phyloP scores from a whole-genome alignment of 1,284 basidiomycete genomes.

The Apiotrichum siamense region DNA sequence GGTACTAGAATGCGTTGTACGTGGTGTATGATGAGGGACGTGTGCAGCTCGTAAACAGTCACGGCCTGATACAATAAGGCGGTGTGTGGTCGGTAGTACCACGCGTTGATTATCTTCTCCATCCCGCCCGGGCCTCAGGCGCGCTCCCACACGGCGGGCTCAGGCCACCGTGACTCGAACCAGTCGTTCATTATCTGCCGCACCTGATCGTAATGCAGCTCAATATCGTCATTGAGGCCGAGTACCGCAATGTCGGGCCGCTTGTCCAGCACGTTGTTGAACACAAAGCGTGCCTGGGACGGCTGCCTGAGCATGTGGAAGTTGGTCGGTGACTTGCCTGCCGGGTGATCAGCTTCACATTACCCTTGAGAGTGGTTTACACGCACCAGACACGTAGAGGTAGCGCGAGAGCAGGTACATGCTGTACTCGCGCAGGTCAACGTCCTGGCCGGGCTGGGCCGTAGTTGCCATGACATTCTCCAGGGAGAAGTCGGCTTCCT shows the following conservation, averaged over 20 bases:
- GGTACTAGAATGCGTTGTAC: no score
- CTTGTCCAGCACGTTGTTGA: slow-evolving; percentile 24
- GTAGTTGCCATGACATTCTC: slow-evolving; percentile 41
- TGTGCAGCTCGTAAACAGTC: no score
- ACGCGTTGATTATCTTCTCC: no score
- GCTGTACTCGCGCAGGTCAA: slow-evolving; percentile 47
- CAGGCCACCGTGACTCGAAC: slow-evolving; percentile 40
- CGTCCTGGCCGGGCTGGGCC: slow-evolving; percentile 28
- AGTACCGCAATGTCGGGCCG: slow-evolving; percentile 23
- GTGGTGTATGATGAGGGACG: no score
- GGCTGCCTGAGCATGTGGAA: slow-evolving; percentile 40
- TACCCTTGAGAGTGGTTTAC: neutral
- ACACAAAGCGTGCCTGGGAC: slow-evolving; percentile 22
- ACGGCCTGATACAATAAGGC: no score
- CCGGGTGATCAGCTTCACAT: neutral
- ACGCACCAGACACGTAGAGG: slow-evolving; percentile 43
- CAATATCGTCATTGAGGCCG: slow-evolving; percentile 45
- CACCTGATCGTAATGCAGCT: slow-evolving; percentile 28
- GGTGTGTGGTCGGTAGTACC: no score
- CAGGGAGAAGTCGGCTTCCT: slow-evolving; percentile 49
- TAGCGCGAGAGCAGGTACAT: slow-evolving; percentile 51
- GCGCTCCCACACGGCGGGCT: slow-evolving; percentile 39
- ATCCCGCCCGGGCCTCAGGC: no score
- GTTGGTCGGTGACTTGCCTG: slow-evolving; percentile 29
- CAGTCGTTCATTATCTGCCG: slow-evolving; percentile 29